A percentile compares a stretch with the other conserved stretches of the same genome.
Conservation (phyloP, 345 rosid genomes). For the Citropsis articulata region DNA sequence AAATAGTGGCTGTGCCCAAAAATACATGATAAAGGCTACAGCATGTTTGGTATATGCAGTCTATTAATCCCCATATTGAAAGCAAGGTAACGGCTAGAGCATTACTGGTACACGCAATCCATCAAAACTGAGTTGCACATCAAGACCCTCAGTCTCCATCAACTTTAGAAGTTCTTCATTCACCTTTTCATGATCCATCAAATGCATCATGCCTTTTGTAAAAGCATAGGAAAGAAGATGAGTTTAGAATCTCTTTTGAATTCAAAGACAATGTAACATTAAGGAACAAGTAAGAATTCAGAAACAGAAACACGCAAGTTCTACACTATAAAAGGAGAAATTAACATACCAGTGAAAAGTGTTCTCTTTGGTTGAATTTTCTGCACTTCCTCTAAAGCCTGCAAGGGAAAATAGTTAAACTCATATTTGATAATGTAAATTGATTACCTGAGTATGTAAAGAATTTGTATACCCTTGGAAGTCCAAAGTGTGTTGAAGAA, state of each 20-base stretch:
- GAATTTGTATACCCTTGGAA: conserved; percentile 60
- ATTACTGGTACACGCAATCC: conserved; percentile 71
- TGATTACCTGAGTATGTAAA: background rate
- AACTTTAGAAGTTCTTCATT: conserved; percentile 52
- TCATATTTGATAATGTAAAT: background rate
- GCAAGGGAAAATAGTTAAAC: conserved; percentile 5
- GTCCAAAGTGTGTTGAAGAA: conserved; percentile 89
- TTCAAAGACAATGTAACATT: background rate
- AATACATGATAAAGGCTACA: background rate
- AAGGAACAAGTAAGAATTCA: background rate
- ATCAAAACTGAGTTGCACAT: conserved; percentile 77
- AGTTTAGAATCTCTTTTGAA: background rate
- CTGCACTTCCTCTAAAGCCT: conserved; percentile 85
- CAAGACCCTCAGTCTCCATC: conserved; percentile 65
- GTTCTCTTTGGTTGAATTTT: conserved; percentile 83
- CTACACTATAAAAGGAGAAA: background rate
- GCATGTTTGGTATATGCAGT: background rate
- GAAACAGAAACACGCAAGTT: background rate
- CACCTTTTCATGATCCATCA: conserved; percentile 88
- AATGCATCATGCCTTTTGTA: conserved; percentile 83
- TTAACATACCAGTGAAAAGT: conserved; percentile 69
- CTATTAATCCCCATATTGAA: background rate
- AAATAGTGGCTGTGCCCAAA: no score
- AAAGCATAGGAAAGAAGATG: conserved; percentile 7
- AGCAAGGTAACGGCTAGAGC: conserved; percentile 33